Evolutionary conservation across 768 basidiomycete species (phyloP).

Genomic region (Russula griseocarnosa): DNA sequence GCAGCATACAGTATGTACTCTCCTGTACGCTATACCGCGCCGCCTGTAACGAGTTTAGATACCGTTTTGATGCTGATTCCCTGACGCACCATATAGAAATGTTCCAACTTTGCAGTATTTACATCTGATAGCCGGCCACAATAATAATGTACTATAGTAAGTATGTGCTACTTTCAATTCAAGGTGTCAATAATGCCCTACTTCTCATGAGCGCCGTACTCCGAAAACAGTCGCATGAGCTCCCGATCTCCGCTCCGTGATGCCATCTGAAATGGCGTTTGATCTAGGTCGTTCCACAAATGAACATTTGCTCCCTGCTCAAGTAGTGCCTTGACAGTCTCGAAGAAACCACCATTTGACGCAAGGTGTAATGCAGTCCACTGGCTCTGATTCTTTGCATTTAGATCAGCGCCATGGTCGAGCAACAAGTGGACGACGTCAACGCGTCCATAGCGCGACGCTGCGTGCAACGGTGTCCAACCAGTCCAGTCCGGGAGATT

Average conservation of each 20-base stretch:
- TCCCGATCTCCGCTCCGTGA: neutral
- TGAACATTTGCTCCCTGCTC: neutral
- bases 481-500: neutral
- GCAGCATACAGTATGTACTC: no score
- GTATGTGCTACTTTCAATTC: neutral
- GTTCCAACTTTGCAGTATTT: no score
- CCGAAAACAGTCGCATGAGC: neutral
- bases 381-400: neutral
- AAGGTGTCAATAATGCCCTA: neutral
- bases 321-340: neutral
- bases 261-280: neutral
- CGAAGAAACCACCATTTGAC: neutral
- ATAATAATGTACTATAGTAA: neutral
- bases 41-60: no score
- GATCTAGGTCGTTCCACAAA: neutral
- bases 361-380: neutral
- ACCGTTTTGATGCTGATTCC: no score
- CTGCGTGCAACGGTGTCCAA: neutral
- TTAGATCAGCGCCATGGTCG: neutral
- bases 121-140: no score
- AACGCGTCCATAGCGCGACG: neutral
- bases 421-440: neutral
- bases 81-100: no score
- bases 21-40: no score
- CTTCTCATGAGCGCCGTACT: neutral